Evolutionary conservation across 495 filamentous ascomycete genomes (phyloP).

Genomic region (Penicillium bovifimosum): DNA sequence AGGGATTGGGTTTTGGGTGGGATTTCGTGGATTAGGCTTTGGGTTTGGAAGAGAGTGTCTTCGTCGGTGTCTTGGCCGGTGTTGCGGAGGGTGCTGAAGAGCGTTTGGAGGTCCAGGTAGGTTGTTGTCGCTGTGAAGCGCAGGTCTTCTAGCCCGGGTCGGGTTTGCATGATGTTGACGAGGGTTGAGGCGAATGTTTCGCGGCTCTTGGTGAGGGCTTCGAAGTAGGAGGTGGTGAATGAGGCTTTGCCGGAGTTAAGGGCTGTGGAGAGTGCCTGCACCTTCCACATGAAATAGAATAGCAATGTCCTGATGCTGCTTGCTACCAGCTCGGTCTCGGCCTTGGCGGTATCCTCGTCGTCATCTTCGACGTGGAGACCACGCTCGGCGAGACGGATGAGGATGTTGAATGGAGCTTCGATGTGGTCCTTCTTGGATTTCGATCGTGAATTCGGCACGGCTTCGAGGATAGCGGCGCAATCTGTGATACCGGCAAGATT

Average conservation of each 20-base stretch:
- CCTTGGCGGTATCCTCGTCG: slow-evolving; percentile 57
- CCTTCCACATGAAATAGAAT: slow-evolving; percentile 96
- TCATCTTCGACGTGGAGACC: slow-evolving; percentile 54
- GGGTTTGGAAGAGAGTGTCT: slow-evolving; percentile 46
- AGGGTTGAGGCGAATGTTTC: slow-evolving; percentile 55
- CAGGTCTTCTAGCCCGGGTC: slow-evolving; percentile 60
- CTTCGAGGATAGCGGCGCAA: slow-evolving; percentile 67
- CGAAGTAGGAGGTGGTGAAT: slow-evolving; percentile 50
- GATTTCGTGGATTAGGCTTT: slow-evolving; percentile 61
- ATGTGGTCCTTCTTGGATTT: slow-evolving; percentile 44
- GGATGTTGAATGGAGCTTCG: slow-evolving; percentile 56
- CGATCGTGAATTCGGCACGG: slow-evolving; percentile 34
- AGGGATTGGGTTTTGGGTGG: slow-evolving; percentile 49
- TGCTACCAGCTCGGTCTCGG: slow-evolving; percentile 70
- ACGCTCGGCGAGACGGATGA: slow-evolving; percentile 63
- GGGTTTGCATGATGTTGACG: slow-evolving; percentile 55
- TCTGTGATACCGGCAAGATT: slow-evolving; percentile 78
- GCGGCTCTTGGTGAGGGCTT: slow-evolving; percentile 39
- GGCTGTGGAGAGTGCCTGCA: slow-evolving; percentile 44
- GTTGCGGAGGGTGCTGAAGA: slow-evolving; percentile 67
- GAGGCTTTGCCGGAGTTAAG: slow-evolving; percentile 33
- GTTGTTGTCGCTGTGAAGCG: slow-evolving; percentile 68
- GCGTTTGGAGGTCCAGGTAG: slow-evolving; percentile 72
- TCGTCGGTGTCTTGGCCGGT: slow-evolving; percentile 41
- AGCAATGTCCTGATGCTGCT: slow-evolving; percentile 66